Evolutionary conservation across 192 early-diverging fungal species (phyloP).

Genomic region (Podila epicladia): DNA sequence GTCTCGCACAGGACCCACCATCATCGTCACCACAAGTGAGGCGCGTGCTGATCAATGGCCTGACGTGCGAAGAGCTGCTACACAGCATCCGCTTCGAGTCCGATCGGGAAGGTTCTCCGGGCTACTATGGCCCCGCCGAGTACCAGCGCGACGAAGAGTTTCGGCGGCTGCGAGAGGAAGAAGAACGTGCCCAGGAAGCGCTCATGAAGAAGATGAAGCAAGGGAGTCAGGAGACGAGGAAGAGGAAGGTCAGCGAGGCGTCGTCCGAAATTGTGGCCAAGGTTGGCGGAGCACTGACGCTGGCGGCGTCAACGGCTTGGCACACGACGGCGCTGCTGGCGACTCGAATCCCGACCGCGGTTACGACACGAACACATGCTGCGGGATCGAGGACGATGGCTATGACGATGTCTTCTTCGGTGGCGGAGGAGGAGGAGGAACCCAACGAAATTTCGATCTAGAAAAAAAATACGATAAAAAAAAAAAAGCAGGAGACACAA

Average conservation of each 20-base stretch:
- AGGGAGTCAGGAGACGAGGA: neutral
- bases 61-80: slow-evolving; percentile 23
- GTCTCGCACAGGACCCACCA: too few species aligned
- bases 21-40: too few species aligned
- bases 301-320: neutral
- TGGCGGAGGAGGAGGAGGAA: too few species aligned
- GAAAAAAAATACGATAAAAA: too few species aligned
- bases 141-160: slow-evolving; percentile 14
- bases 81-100: slow-evolving; percentile 20
- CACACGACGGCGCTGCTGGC: neutral
- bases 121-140: slow-evolving; percentile 18
- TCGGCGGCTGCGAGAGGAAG: neutral
- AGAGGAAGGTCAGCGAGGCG: neutral
- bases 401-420: too few species aligned
- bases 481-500: too few species aligned
- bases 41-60: slow-evolving; percentile 24
- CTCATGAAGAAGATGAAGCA: neutral
- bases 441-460: too few species aligned
- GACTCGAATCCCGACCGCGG: neutral
- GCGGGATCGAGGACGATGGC: too few species aligned
- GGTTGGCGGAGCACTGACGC: neutral
- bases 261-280: neutral
- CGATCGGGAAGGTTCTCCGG: slow-evolving; percentile 16
- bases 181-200: neutral
- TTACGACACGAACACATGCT: too few species aligned